Evolutionary conservation across 148 eudicot genomes (phyloP).

Genomic region (Fagopyrum tataricum): DNA sequence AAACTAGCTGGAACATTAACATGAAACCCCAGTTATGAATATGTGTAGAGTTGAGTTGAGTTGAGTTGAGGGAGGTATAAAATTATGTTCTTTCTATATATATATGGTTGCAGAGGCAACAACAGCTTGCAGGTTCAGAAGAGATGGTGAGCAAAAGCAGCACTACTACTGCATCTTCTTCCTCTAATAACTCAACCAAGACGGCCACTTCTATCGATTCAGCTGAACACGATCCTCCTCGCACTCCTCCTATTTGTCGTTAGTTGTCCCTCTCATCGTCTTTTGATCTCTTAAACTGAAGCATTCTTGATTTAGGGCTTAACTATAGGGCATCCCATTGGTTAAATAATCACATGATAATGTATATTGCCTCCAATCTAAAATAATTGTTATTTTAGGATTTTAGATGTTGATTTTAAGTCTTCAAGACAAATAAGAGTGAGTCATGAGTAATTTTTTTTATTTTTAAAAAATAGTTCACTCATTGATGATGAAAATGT

Average conservation of each 20-base stretch:
- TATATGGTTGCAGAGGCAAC: slow-evolving; percentile 22
- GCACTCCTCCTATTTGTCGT: slow-evolving; percentile 56
- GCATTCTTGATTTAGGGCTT: background rate
- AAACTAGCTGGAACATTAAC: too few relatives aligned
- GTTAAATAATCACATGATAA: background rate
- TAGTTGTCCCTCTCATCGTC: slow-evolving; percentile 17
- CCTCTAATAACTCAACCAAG: slow-evolving; percentile 25
- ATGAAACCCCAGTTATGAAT: background rate
- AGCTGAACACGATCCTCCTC: slow-evolving; percentile 26
- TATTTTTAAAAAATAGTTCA: too few relatives aligned
- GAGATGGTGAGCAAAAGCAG: slow-evolving; percentile 7
- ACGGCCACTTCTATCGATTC: slow-evolving; percentile 6
- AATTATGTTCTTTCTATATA: background rate
- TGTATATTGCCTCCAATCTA: background rate
- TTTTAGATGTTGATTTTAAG: too few relatives aligned
- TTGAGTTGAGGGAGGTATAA: background rate
- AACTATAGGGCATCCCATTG: background rate
- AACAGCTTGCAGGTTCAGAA: slow-evolving; percentile 9
- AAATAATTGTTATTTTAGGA: too few relatives aligned
- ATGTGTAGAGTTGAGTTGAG: background rate
- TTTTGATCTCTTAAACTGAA: background rate
- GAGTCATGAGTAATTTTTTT: too few relatives aligned
- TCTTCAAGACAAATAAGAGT: too few relatives aligned
- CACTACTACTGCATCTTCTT: slow-evolving; percentile 1
- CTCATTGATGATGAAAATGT: too few relatives aligned